Evolutionary conservation across 768 basidiomycete species (phyloP), one percentile per base, ranked within the genome.

Genomic region (Neoboletus brunneissimus): DNA sequence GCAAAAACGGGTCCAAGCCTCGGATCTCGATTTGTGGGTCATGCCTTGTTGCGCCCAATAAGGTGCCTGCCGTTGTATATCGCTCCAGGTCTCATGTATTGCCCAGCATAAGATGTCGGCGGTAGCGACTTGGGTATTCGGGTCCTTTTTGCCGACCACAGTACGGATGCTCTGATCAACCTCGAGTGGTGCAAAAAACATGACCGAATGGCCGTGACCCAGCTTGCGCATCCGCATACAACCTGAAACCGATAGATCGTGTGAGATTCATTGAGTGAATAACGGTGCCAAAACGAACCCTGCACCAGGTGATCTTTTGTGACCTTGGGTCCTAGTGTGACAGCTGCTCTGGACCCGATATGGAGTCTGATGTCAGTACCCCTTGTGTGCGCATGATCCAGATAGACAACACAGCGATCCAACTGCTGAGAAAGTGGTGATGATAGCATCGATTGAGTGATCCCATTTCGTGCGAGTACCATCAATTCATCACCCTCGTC

Each of bases 191-290:
- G 76, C 79, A 45, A 77, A 76, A 55, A 81, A 80, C 44, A 76
- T 61, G 11, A 80, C 67, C 4, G 77, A 76, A 55, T 81, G 80
- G 0, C 76, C 77, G 16, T 63, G 59, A 11, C 79, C 80, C 1
- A 80, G 67, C 55, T 73, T 72, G 2, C 80, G 72, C 79, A 81
- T 79, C 7, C 80, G 69, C 80, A 81, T 81, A 51, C 79, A 81
- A 7, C 79, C 80, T 80, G 8, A 32, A 5, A 34, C 1, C 0
- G 4, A 8, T 20, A 12, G 5, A 9, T 5, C 3, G 18, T 35
- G 35, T 35, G 35, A 44, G 47, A n/a, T 31, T 13, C 1, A 31
- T 5, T 6, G 1, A 49, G 11, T 18, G 31, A 0, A 20, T 44
- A 1, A 11, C 2, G 27, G 11, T 15, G 2, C 2, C n/a, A 5